Evolutionary conservation across 1,284 basidiomycete species (phyloP).

Genomic region (Sparassis latifolia): DNA sequence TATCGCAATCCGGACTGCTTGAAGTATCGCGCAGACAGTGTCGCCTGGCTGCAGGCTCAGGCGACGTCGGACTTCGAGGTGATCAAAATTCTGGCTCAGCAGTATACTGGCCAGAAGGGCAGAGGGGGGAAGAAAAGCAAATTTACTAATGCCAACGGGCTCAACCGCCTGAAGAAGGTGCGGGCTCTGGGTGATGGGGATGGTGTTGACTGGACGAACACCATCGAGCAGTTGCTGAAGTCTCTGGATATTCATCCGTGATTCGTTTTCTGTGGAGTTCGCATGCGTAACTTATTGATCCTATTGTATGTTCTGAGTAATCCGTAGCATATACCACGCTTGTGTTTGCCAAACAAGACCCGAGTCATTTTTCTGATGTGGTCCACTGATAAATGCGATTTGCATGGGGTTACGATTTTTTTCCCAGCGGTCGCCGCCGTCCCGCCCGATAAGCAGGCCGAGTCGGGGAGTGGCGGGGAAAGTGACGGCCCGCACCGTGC

Average conservation of each 20-base stretch:
- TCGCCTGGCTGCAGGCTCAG: slow-evolving; percentile 68
- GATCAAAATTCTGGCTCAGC: slow-evolving; percentile 57
- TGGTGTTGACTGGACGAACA: slow-evolving; percentile 19
- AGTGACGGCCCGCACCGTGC: background rate
- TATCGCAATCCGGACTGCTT: slow-evolving; percentile 54
- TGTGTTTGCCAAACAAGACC: background rate
- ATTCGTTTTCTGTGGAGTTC: background rate
- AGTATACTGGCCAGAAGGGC: slow-evolving; percentile 35
- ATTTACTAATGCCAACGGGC: slow-evolving; percentile 4
- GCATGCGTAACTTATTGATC: background rate
- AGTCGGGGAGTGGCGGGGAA: background rate
- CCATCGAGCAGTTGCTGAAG: slow-evolving; percentile 18
- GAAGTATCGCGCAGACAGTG: slow-evolving; percentile 52
- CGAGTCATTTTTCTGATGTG: background rate
- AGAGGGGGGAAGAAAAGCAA: slow-evolving; percentile 16
- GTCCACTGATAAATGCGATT: background rate
- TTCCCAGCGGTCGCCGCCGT: background rate
- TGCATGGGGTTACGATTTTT: background rate
- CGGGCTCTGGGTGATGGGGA: slow-evolving; percentile 15
- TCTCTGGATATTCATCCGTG: slow-evolving; percentile 8
- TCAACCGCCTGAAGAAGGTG: slow-evolving; percentile 15
- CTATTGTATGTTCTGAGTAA: background rate
- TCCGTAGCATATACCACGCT: no score
- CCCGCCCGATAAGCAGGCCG: background rate
- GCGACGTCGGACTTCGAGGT: slow-evolving; percentile 62